Base-by-base conservation (phyloP, 768 basidiomycete genomes). In the Leccinum longicurvipes region DNA sequence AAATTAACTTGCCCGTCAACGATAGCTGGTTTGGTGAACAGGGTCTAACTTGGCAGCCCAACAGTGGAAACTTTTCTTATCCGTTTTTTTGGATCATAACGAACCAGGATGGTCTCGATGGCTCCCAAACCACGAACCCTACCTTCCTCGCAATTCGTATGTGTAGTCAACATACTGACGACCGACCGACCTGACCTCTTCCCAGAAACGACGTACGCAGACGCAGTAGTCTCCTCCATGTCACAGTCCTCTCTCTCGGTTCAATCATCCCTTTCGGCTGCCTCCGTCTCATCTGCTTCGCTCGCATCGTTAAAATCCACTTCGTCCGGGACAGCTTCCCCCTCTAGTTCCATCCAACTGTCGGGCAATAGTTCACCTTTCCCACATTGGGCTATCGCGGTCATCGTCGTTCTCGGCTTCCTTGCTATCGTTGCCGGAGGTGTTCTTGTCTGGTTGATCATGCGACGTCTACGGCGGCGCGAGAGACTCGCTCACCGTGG, bases 331-430 rank as follows among this genome's bases (percentile, higher is more conserved):
- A 5, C 57, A 52, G 11, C 55, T 31, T 52, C 53, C 28, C 55
- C 48, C 24, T 66, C 65, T 24, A 81, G 74, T 49, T 74, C 55
- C 58, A 76, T 89, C 21, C 89, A 88, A 67, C 61, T 67, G 49
- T 57, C 65, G 17, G 54, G 54, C 27, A 60, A 64, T 50, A 66
- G 59, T 54, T 66, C 77, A 15, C 63, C 76, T 32, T 93, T 93
- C 67, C 93, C 91, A 9, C 83, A 83, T 66, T 94, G 91, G 93
- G 93, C 90, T 10, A 95, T 95, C 64, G 91, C 94, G 51, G 87
- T 94, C 60, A 90, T 94, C 51, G 87, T 87, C 47, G 81, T 94
- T 41, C 82, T 95, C 24, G 92, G 91, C 24, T 87, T 93, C 73
- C 77, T 93, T 57, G 91, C 92, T 53, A 84, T 93, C 58, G 79